Evolutionary conservation across 768 basidiomycete species (phyloP), one percentile per base, ranked within the genome.

Genomic region (Polyporus arcularius): DNA sequence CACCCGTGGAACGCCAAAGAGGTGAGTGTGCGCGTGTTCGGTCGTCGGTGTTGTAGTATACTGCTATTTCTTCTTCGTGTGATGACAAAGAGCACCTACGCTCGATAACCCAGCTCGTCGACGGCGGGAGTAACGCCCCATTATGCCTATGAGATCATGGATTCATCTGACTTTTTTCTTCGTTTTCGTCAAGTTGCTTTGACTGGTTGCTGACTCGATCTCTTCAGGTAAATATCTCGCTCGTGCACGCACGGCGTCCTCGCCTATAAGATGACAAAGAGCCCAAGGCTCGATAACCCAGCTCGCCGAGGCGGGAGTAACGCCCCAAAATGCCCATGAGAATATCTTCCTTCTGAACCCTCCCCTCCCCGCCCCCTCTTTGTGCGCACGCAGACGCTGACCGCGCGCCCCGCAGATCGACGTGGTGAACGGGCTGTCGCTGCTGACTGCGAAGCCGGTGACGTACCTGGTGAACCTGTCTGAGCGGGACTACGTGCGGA

Each of bases 381-480:
- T 16, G 15, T 10, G 10, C 32, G 32, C 32, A 35, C 30, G 4
- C n/a, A n/a, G n/a, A 55, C 42, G 15, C 38, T 16, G 28, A n/a
- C 31, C n/a, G 5, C 5, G 26, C 46, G 26, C 18, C 26, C 49
- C 16, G 3, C 69, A 96, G 94, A 88, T 96, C 65, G 94, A 96
- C 65, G 86, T 93, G 57, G 88, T 97, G 74, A 97, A 97, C 75
- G 75, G 85, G 47, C 86, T 99, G 59, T 84, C 87, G 67, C 87
- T 99, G 28, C 83, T 99, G 56, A 98, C 96, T 16, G 96, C 97
- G 55, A 98, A 98, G 73, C 92, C 96, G 38, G 93, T 98, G 62
- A 97, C 91, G 53, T 99, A 99, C 78, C 89, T 99, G 52, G 95
- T 98, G 78, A 99, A 99, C 77, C 79, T 99, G 49, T 94, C 91